A percentile compares a stretch with the other conserved stretches of the same genome.
phyloP scores from a whole-genome alignment of 306 rosid genomes.

The Acacia crassicarpa region DNA sequence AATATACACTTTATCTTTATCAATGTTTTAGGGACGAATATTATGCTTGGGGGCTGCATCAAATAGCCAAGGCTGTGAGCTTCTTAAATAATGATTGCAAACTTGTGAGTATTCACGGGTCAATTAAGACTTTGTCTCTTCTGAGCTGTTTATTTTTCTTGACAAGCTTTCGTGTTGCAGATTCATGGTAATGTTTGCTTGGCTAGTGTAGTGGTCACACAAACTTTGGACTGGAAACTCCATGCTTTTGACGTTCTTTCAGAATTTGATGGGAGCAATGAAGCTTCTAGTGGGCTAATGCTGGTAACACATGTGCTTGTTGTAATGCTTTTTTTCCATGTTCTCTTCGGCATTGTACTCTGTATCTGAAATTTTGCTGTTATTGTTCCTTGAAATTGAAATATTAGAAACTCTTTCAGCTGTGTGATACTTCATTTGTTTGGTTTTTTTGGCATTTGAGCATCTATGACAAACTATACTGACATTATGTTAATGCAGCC shows the following conservation, averaged over 20 bases:
- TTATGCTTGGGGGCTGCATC: constrained; percentile 94
- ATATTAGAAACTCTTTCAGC: constrained; percentile 19
- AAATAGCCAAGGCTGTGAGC: constrained; percentile 97
- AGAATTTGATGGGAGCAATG: constrained; percentile 77
- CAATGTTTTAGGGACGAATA: constrained; percentile 82
- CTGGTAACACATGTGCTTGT: constrained; percentile 64
- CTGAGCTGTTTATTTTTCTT: constrained; percentile 22
- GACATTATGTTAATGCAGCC: constrained; percentile 6
- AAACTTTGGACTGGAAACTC: constrained; percentile 97
- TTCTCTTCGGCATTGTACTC: constrained; percentile 22
- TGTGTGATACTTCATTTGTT: constrained; percentile 19
- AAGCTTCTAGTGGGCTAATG: constrained; percentile 70
- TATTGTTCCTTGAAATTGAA: constrained; percentile 17
- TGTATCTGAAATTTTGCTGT: not conserved
- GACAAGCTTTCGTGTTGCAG: constrained; percentile 47
- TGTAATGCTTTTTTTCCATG: constrained; percentile 9
- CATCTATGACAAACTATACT: constrained; percentile 1
- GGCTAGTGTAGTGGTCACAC: constrained; percentile 96
- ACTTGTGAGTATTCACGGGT: constrained; percentile 63
- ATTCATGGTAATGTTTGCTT: constrained; percentile 94
- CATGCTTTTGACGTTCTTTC: constrained; percentile 97
- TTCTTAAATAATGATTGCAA: constrained; percentile 96
- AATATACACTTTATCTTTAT: constrained; percentile 9
- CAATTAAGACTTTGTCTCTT: constrained; percentile 8
- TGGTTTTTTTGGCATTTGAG: constrained; percentile 3